These are phyloP conservation scores for Globisporangium takayamanum DNA, from an alignment of 352 stramenopile species.

Conservation along the genomic window DNA sequence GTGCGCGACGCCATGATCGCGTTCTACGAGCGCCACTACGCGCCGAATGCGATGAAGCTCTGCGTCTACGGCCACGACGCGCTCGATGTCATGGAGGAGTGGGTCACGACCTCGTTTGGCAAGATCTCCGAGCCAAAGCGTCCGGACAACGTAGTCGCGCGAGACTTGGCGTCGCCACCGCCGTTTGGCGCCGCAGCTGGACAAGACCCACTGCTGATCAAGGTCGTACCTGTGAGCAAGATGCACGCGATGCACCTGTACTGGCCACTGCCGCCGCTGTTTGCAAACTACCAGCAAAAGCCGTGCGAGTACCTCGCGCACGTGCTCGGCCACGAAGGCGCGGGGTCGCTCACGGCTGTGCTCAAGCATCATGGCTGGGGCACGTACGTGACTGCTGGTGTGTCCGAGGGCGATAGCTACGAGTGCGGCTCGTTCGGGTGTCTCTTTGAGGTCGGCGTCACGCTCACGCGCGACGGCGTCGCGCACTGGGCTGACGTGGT, in stretches of 20 bases:
- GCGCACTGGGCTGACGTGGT: constrained; percentile 37
- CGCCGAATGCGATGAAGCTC: constrained; percentile 59
- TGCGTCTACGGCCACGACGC: constrained; percentile 59
- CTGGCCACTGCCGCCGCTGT: constrained; percentile 44
- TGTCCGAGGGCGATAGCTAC: constrained; percentile 45
- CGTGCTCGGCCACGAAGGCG: constrained; percentile 48
- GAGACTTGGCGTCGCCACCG: background rate
- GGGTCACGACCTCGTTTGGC: constrained; percentile 45
- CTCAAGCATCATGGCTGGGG: constrained; percentile 38
- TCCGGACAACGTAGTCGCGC: background rate
- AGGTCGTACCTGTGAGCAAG: constrained; percentile 40
- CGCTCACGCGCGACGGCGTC: constrained; percentile 39
- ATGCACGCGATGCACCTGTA: constrained; percentile 39
- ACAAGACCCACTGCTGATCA: constrained; percentile 26
- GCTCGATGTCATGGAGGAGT: constrained; percentile 51
- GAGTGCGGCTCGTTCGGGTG: constrained; percentile 57
- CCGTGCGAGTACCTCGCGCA: constrained; percentile 44
- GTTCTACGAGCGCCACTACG: constrained; percentile 58
- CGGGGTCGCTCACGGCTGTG: constrained; percentile 29
- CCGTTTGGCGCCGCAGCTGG: constrained; percentile 28
- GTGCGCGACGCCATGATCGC: constrained; percentile 43
- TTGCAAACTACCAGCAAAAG: constrained; percentile 37
- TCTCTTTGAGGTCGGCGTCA: constrained; percentile 48
- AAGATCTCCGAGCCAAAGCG: constrained; percentile 21
- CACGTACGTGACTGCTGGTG: constrained; percentile 37